A percentile compares a stretch with the other conserved stretches of the same genome.
These are phyloP conservation scores for Solioccasus polychromus DNA, from an alignment of 768 basidiomycete species.

Conservation along the genomic window DNA sequence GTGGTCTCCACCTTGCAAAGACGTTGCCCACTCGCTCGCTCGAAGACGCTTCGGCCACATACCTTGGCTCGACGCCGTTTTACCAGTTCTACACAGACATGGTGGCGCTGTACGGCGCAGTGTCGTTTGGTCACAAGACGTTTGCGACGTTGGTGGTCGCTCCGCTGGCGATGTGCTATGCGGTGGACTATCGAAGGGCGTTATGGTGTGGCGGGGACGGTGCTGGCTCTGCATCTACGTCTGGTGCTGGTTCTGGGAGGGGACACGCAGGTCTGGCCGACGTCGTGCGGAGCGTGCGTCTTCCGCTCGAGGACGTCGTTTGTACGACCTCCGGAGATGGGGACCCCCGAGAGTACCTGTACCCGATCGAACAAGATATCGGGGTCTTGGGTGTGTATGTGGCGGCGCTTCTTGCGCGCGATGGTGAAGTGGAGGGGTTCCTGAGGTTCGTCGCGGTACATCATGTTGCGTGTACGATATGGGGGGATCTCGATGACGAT, in stretches of 20 bases:
- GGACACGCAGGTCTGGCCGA: slow-evolving; percentile 5
- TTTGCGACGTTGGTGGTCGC: slow-evolving; percentile 78
- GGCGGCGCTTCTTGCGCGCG: slow-evolving; percentile 40
- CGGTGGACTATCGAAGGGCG: slow-evolving; percentile 78
- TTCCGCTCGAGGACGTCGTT: slow-evolving; percentile 49
- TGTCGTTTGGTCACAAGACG: slow-evolving; percentile 78
- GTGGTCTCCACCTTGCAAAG: not conserved
- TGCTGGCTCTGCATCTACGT: not conserved
- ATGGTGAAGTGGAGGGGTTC: slow-evolving; percentile 48
- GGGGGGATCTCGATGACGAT: slow-evolving; percentile 52
- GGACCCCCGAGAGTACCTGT: slow-evolving; percentile 60
- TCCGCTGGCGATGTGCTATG: slow-evolving; percentile 72
- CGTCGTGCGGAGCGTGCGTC: slow-evolving; percentile 54
- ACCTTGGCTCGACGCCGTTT: slow-evolving; percentile 74
- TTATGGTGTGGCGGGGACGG: slow-evolving; percentile 75
- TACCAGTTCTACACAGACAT: slow-evolving; percentile 94
- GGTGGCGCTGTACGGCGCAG: slow-evolving; percentile 83
- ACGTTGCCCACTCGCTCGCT: slow-evolving; percentile 30
- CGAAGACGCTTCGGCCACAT: slow-evolving; percentile 52
- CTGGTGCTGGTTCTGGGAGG: not conserved
- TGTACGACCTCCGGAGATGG: slow-evolving; percentile 9
- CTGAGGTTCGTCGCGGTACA: slow-evolving; percentile 68
- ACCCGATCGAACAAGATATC: slow-evolving; percentile 63
- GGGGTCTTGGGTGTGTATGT: slow-evolving; percentile 65
- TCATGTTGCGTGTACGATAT: slow-evolving; percentile 73